Conservation (phyloP, 1,284 basidiomycete species). For the Cutaneotrichosporon daszewskae region DNA sequence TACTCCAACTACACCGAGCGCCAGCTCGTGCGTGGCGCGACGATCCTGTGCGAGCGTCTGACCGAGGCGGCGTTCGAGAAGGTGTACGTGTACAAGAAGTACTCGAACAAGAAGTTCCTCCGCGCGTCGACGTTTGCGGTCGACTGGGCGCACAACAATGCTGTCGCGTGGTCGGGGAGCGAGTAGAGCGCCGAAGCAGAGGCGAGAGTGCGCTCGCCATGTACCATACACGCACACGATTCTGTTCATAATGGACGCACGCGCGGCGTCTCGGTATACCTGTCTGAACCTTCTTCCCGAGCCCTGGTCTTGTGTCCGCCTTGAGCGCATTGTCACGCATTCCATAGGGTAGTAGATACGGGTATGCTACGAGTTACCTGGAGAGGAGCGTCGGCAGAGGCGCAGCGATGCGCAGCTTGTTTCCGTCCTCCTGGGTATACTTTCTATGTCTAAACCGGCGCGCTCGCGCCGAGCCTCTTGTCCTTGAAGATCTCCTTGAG, state of each 20-base stretch:
- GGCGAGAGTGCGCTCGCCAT: no score
- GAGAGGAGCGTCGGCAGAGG: no score
- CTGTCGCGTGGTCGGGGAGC: constrained; percentile 12
- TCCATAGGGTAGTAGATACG: no score
- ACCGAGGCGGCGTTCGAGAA: constrained; percentile 71
- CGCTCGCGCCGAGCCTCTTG: constrained; percentile 20
- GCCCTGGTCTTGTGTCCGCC: no score
- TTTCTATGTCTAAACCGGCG: background rate
- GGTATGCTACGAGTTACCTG: no score
- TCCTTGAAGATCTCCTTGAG: constrained; percentile 47
- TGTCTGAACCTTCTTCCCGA: no score
- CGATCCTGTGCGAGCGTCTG: constrained; percentile 78
- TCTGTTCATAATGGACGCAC: no score
- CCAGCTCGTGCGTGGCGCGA: constrained; percentile 77
- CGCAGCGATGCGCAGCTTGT: no score
- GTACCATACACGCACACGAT: background rate
- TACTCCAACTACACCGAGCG: constrained; percentile 90
- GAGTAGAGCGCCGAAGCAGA: no score
- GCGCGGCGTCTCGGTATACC: no score
- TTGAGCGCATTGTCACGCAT: no score
- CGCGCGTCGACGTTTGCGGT: constrained; percentile 60
- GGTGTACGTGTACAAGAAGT: constrained; percentile 93
- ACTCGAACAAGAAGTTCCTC: constrained; percentile 93
- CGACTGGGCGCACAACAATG: constrained; percentile 49
- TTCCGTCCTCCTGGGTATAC: no score